Evolutionary conservation across 176 grass and related monocot species (phyloP), one percentile per base, ranked within the genome.

Genomic region (Oryza punctata): DNA sequence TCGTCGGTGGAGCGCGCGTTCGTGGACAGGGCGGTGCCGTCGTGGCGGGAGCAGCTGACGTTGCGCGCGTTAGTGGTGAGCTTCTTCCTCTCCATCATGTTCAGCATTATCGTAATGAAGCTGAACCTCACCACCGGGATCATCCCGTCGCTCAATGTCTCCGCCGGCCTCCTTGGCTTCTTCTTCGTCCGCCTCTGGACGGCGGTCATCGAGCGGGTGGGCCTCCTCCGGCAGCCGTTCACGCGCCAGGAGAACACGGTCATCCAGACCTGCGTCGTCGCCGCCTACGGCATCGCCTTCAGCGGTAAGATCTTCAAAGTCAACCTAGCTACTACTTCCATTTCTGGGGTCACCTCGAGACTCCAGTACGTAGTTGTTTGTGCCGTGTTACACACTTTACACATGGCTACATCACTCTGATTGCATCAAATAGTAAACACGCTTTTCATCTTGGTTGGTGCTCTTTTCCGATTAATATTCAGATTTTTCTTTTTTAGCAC

Each of bases 121-220:
- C 92, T 97, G 11, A 86, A 77, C 83, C 92, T 94, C 73, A 97
- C 92, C 28, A 93, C 88, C 5, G 95, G 95, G 41, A 88, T 97
- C 86, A 88, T 97, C 81, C 95, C 92, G 2, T 97, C 92, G 43
- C 90, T 97, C 71, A 97, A 97, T 85, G 87, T 94, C 86, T 92
- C 92, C 23, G 88, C 92, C 2, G 90, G 92, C 23, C 87, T 97
- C 33, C 88, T 97, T 16, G 75, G 94, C 23, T 91, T 85, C 84
- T 86, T 90, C 85, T 86, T 90, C 69, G 78, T 97, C 23, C 79
- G 76, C 63, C 47, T 85, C 19, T 94, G 89, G 89, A 94, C 84
- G 1, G 80, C 73, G 13, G 38, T 37, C 59, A 38, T 94, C 57
- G 92, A 94, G 67, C 65, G 72, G 77, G 60, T 75, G 7, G 88